Conservation (phyloP, 129 eudicot species). For the Pittosporum tobira region DNA sequence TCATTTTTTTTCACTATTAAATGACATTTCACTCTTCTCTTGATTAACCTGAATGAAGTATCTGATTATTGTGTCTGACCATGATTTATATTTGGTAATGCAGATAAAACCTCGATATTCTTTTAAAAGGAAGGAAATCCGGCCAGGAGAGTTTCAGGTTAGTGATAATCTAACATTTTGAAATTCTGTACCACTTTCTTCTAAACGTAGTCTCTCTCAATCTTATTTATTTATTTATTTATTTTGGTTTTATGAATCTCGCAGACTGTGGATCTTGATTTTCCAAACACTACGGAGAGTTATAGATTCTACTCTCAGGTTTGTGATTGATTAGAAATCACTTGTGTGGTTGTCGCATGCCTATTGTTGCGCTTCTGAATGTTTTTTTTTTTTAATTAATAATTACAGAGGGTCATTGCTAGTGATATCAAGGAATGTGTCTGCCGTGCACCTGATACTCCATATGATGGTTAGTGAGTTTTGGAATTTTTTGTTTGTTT, state of each 20-base stretch:
- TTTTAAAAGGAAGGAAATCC: conserved; percentile 82
- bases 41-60: conserved; percentile 7
- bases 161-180: conserved; percentile 6
- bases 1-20: conserved; percentile 5
- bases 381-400: neutral
- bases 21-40: conserved; percentile 10
- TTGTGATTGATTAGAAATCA: conserved; percentile 7
- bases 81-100: conserved; percentile 2
- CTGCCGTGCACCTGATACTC: conserved; percentile 99
- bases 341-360: conserved; percentile 8
- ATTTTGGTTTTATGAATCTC: conserved; percentile 4
- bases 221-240: neutral
- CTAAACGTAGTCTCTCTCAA: too few species aligned
- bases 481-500: conserved; percentile 10
- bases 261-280: conserved; percentile 81
- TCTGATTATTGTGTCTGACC: neutral
- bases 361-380: conserved; percentile 6
- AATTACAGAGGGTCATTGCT: conserved; percentile 77
- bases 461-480: conserved; percentile 88
- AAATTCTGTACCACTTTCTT: too few species aligned
- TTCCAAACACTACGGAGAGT: conserved; percentile 88
- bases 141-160: conserved; percentile 98
- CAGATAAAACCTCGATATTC: conserved; percentile 98
- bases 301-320: conserved; percentile 93
- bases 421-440: conserved; percentile 95